Base-by-base conservation (phyloP, 176 grass and related monocot species). In the Otatea glauca region DNA sequence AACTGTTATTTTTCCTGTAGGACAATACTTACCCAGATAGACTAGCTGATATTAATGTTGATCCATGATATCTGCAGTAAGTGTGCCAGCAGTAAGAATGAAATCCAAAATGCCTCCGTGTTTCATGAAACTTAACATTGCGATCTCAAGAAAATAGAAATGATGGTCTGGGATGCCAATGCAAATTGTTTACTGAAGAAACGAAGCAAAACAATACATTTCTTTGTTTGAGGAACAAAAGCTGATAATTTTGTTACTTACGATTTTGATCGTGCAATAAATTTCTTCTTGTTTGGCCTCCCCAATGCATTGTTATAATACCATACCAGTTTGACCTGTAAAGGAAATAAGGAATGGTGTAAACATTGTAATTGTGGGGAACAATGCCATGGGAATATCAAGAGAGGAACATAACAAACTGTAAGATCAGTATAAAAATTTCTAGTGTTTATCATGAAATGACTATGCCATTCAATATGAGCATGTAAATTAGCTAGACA, bases 261-360 rank as follows among this genome's bases (percentile, higher is more conserved):
- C 96, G 96, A 70, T 77, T 99, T 95, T 91, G 91, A 76, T 69
- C 93, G 89, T 17, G 96, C 96, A 80, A 99, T 99, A 70, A 99
- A 96, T 83, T 99, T 99, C 75, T 99, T 99, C 89, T 99, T 99
- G 45, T 99, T 86, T 75, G 93, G 91, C 76, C 93, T 94, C 66
- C 96, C 96, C 81, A 98, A 55, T 86, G 96, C 96, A 68, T 98
- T 98, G 80, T 98, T 95, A 89, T 95, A 98, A 80, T 98, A 98
- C 96, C 96, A 98, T 62, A 98, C 93, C 51, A 99, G 88, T 88
- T 99, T 99, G 50, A 99, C 96, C 96, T 98, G 79, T 13, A 56
- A 89, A 84, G 13, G 44, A 66, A 75, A 73, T 12, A 76, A 77
- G 11, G 41, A 72, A 48, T 48, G 69, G 43, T 5, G 42, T 35